A percentile compares a stretch with the other conserved stretches of the same genome.
Conservation (phyloP, 257 asterid genomes). For the Salvia hispanica region DNA sequence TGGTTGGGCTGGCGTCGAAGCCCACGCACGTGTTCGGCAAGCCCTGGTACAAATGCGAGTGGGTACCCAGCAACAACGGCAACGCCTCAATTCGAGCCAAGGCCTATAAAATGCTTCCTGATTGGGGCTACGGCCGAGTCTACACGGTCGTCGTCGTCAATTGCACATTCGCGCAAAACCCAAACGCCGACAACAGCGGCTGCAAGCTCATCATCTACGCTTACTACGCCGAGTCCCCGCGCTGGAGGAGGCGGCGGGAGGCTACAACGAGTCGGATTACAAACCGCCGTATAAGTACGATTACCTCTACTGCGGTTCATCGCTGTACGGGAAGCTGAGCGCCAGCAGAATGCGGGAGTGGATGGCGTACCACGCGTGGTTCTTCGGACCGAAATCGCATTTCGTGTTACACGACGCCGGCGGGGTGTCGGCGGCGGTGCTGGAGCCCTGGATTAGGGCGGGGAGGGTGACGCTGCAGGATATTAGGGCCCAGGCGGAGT, state of each 20-base stretch:
- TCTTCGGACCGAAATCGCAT: constrained; percentile 54
- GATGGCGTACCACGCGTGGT: constrained; percentile 72
- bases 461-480: constrained; percentile 67
- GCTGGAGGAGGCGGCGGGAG: constrained; percentile 50
- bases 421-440: constrained; percentile 56
- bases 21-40: constrained; percentile 71
- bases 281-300: constrained; percentile 51
- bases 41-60: constrained; percentile 81
- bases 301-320: constrained; percentile 59
- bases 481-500: constrained; percentile 54
- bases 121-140: constrained; percentile 85
- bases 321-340: constrained; percentile 55
- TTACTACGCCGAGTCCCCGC: constrained; percentile 51
- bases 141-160: constrained; percentile 70
- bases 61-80: constrained; percentile 62
- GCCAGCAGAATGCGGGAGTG: constrained; percentile 58
- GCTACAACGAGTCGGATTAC: constrained; percentile 46
- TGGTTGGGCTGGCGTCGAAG: constrained; percentile 78
- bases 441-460: constrained; percentile 58
- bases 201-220: constrained; percentile 55
- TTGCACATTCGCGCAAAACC: constrained; percentile 52
- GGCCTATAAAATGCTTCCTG: constrained; percentile 62
- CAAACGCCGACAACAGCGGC: constrained; percentile 52
- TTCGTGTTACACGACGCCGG: constrained; percentile 73
- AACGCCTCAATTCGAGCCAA: constrained; percentile 41